Percentiles rank a stretch among this genome's conserved stretches.
These are phyloP conservation scores for Apiospora phragmitis DNA, from an alignment of 2,329 filamentous ascomycete species.

Conservation along the genomic window DNA sequence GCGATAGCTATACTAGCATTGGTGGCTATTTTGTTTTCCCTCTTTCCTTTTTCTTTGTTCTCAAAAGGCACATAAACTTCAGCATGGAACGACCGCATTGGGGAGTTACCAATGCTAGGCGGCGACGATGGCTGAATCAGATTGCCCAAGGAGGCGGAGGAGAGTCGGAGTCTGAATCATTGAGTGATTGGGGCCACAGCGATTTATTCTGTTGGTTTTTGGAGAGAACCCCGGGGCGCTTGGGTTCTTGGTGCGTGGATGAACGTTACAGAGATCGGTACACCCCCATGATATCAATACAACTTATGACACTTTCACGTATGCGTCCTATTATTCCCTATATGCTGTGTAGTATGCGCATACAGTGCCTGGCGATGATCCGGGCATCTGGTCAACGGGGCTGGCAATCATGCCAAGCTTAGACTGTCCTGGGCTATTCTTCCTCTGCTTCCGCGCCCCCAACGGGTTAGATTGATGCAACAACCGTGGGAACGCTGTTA, in stretches of 20 bases:
- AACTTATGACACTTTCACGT: background rate
- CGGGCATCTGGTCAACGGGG: background rate
- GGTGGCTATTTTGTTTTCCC: background rate
- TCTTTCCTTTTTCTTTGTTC: background rate
- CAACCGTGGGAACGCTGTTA: no score
- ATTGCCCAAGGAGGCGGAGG: background rate
- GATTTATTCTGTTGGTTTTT: background rate
- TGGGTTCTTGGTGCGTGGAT: conserved; percentile 10
- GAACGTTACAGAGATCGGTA: background rate
- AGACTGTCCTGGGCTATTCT: background rate
- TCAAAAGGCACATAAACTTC: background rate
- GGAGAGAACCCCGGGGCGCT: background rate
- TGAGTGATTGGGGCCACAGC: background rate
- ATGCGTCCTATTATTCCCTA: background rate
- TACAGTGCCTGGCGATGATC: background rate
- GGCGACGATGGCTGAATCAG: background rate
- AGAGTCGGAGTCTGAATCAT: background rate
- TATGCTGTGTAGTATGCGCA: background rate
- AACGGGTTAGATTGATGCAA: no score
- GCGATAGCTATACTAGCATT: background rate
- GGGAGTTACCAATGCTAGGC: background rate
- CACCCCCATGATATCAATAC: background rate
- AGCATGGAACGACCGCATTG: background rate
- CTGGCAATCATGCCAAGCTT: no score
- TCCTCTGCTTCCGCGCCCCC: background rate